Percentiles rank a stretch among this genome's conserved stretches.
phyloP scores from a whole-genome alignment of 257 asterid species.

The Solanum megistacrolobum region DNA sequence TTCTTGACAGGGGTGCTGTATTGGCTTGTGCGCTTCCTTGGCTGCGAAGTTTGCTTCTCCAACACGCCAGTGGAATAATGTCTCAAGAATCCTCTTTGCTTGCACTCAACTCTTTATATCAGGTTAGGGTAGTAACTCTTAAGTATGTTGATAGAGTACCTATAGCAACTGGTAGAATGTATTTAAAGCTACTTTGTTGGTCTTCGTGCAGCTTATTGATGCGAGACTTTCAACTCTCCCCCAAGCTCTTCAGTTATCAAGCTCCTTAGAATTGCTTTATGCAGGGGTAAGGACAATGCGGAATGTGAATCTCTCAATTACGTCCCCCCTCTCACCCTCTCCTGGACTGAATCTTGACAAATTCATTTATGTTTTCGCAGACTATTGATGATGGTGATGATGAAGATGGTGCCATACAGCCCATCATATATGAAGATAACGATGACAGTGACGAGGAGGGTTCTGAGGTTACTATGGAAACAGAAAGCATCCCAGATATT shows the following conservation, averaged over 20 bases:
- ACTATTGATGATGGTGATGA: constrained; percentile 44
- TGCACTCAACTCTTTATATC: constrained; percentile 72
- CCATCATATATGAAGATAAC: constrained; percentile 53
- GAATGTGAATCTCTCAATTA: neutral
- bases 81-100: constrained; percentile 82
- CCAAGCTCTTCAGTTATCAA: constrained; percentile 53
- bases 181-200: neutral
- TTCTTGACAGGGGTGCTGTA: constrained; percentile 70
- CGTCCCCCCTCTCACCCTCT: neutral
- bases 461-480: constrained; percentile 62
- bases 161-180: neutral
- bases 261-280: constrained; percentile 63
- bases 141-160: neutral
- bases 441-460: constrained; percentile 52
- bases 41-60: constrained; percentile 77
- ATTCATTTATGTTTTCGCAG: constrained; percentile 16
- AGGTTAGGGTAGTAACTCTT: constrained; percentile 33
- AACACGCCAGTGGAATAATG: constrained; percentile 75
- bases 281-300: constrained; percentile 44
- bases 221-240: constrained; percentile 68
- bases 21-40: constrained; percentile 92
- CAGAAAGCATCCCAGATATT: constrained; percentile 36
- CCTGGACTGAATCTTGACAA: neutral
- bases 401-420: constrained; percentile 28
- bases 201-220: constrained; percentile 66